phyloP scores from a whole-genome alignment of 1,284 basidiomycete species.

The Coniferiporia weirii region DNA sequence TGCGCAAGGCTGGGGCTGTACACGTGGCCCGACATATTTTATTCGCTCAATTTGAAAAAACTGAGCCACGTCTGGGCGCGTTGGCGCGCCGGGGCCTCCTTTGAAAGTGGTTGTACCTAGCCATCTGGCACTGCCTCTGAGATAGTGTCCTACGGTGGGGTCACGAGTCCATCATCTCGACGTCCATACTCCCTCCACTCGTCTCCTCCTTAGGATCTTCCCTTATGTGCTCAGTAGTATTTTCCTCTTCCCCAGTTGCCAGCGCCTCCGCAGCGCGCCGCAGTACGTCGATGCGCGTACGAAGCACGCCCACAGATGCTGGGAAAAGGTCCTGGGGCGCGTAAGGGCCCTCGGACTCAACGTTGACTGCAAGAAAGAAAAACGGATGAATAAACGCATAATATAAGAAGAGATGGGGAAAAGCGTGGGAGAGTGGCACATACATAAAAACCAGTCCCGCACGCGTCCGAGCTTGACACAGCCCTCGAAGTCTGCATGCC shows the following conservation, averaged over 20 bases:
- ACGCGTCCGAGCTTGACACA: constrained; percentile 82
- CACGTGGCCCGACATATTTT: no score
- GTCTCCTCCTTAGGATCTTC: not conserved
- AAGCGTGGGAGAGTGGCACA: constrained; percentile 24
- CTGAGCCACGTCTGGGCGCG: no score
- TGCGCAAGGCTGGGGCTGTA: no score
- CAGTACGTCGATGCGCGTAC: constrained; percentile 68
- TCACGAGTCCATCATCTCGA: not conserved
- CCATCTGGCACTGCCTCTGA: no score
- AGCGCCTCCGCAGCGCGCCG: constrained; percentile 55
- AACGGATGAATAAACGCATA: not conserved
- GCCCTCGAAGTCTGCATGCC: constrained; percentile 88
- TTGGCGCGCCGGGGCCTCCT: no score
- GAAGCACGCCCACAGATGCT: constrained; percentile 80
- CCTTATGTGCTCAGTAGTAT: not conserved
- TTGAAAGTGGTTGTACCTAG: no score
- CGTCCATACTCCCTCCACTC: not conserved
- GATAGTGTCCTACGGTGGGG: no score
- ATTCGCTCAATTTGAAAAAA: no score
- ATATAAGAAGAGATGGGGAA: not conserved
- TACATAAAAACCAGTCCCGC: constrained; percentile 93
- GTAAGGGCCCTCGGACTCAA: constrained; percentile 91
- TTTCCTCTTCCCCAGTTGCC: constrained; percentile 2
- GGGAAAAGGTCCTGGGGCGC: constrained; percentile 80
- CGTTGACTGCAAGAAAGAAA: constrained; percentile 53